Percentiles rank a stretch among this genome's conserved stretches.
Conservation (phyloP, 768 basidiomycete species). For the Pleurotus ostreatus region DNA sequence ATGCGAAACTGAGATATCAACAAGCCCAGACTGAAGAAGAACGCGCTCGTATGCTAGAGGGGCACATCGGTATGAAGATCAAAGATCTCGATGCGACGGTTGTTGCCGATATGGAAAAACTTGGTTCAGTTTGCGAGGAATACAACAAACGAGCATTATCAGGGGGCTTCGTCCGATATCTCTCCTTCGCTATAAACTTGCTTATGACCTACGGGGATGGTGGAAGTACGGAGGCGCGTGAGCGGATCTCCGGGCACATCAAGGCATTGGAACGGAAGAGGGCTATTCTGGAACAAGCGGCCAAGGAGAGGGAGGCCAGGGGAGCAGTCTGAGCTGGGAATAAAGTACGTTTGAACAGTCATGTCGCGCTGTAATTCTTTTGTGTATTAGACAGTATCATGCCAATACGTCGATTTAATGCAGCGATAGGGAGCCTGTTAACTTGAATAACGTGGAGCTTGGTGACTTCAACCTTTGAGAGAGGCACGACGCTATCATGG, state of each 20-base stretch:
- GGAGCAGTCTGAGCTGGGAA: no score
- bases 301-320: not conserved
- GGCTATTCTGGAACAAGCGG: constrained; percentile 7
- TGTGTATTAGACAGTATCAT: no score
- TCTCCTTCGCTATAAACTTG: constrained; percentile 10
- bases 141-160: not conserved
- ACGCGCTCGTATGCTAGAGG: not conserved
- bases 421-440: no score
- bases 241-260: constrained; percentile 10
- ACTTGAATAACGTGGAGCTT: no score
- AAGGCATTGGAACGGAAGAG: constrained; percentile 7
- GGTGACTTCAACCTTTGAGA: no score
- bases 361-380: no score
- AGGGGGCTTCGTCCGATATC: constrained; percentile 5
- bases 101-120: not conserved
- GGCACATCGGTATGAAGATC: not conserved
- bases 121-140: not conserved
- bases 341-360: no score
- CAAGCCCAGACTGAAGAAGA: not conserved
- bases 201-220: constrained; percentile 7
- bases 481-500: no score
- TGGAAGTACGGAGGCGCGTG: constrained; percentile 4
- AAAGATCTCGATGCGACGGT: not conserved
- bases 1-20: not conserved
- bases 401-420: no score